Conservation (phyloP, 2,329 filamentous ascomycete genomes). For the Fusarium xylarioides region DNA sequence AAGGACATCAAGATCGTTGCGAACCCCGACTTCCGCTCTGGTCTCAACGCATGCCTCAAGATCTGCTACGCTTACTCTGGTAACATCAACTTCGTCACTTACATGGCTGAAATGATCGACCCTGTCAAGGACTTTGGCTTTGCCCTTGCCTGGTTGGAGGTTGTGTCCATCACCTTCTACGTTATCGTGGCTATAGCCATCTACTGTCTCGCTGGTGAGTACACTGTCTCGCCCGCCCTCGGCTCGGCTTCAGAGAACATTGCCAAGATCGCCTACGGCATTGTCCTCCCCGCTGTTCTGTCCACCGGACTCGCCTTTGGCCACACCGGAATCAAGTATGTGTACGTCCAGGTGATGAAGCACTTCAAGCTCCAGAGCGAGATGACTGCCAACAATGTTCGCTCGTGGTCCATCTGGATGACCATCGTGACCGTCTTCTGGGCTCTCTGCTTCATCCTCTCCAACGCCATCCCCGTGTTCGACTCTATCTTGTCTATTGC, state of each 20-base stretch:
- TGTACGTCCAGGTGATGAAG: slow-evolving; percentile 48
- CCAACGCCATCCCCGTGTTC: slow-evolving; percentile 51
- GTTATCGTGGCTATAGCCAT: slow-evolving; percentile 40
- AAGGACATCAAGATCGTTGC: slow-evolving; percentile 45
- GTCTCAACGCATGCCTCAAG: slow-evolving; percentile 47
- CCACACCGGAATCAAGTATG: slow-evolving; percentile 48
- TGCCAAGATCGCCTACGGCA: slow-evolving; percentile 46
- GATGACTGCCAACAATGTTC: slow-evolving; percentile 46
- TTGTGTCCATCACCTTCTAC: slow-evolving; percentile 42
- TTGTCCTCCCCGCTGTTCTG: slow-evolving; percentile 44
- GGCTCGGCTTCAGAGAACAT: slow-evolving; percentile 36
- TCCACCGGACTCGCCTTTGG: slow-evolving; percentile 47
- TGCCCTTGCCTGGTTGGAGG: slow-evolving; percentile 37
- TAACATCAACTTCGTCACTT: slow-evolving; percentile 50
- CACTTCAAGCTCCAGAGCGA: slow-evolving; percentile 45
- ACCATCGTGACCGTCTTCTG: slow-evolving; percentile 47
- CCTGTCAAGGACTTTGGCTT: slow-evolving; percentile 46
- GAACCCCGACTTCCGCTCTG: slow-evolving; percentile 45
- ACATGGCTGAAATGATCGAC: slow-evolving; percentile 50
- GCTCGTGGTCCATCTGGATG: slow-evolving; percentile 50
- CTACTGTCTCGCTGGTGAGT: slow-evolving; percentile 43
- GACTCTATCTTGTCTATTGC: slow-evolving; percentile 51
- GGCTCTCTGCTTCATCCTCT: slow-evolving; percentile 48
- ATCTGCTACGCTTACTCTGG: slow-evolving; percentile 51
- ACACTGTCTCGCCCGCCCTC: slow-evolving; percentile 41